Evolutionary conservation across 2,329 filamentous ascomycete species (phyloP).

Genomic region (Fusarium sp.): DNA sequence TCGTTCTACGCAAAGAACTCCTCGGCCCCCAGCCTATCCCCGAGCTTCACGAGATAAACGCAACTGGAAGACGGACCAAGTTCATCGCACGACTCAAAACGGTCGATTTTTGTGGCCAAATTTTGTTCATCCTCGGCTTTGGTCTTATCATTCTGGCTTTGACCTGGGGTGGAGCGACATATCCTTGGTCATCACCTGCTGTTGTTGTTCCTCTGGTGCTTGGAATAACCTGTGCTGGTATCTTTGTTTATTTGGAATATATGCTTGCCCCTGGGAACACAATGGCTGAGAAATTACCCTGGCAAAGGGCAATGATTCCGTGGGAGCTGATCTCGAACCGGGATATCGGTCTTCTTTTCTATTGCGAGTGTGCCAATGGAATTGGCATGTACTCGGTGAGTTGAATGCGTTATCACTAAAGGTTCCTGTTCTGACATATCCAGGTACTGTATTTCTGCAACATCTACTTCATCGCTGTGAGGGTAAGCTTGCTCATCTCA

Average conservation of each 20-base stretch:
- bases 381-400: constrained; percentile 64
- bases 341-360: constrained; percentile 72
- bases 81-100: constrained; percentile 64
- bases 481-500: constrained; percentile 40
- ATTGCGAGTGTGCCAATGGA: constrained; percentile 71
- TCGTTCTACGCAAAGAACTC: constrained; percentile 70
- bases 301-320: constrained; percentile 73
- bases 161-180: constrained; percentile 67
- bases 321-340: constrained; percentile 67
- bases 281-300: constrained; percentile 62
- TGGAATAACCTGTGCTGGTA: constrained; percentile 56
- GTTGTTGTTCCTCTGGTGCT: constrained; percentile 63
- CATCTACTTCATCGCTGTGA: constrained; percentile 74
- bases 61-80: constrained; percentile 48
- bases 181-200: constrained; percentile 62
- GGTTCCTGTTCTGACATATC: constrained; percentile 52
- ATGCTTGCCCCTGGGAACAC: constrained; percentile 63
- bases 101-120: constrained; percentile 67
- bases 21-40: constrained; percentile 64
- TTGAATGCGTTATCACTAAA: not conserved
- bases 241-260: constrained; percentile 65
- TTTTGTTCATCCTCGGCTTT: constrained; percentile 67
- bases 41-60: constrained; percentile 57
- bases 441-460: constrained; percentile 75
- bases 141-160: constrained; percentile 66